Evolutionary conservation across 208 protist genomes (phyloP).

Genomic region (Trypanosoma rangeli): DNA sequence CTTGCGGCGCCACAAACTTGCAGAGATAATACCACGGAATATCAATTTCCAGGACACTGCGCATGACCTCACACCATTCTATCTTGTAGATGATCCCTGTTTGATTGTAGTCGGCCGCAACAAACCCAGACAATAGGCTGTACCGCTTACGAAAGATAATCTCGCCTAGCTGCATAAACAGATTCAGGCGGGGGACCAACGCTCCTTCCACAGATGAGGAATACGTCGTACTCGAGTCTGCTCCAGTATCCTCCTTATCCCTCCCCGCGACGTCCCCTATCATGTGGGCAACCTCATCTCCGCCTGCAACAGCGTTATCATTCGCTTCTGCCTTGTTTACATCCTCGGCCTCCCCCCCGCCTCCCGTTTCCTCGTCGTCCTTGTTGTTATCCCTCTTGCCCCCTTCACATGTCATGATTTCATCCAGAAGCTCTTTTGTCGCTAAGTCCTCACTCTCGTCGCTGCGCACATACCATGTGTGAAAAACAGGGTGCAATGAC

Average conservation of each 20-base stretch:
- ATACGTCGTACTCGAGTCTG: not conserved
- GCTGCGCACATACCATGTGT: conserved; percentile 64
- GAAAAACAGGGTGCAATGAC: conserved; percentile 59
- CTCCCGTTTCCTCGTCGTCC: not conserved
- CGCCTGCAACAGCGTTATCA: not conserved
- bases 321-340: not conserved
- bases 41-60: conserved; percentile 64
- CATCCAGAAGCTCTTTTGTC: not conserved
- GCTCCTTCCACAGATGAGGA: not conserved
- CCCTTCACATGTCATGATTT: not conserved
- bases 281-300: not conserved
- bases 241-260: not conserved
- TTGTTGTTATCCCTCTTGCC: not conserved
- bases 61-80: conserved; percentile 81
- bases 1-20: conserved; percentile 57
- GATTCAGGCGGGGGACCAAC: conserved; percentile 7
- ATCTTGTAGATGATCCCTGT: conserved; percentile 81
- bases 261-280: not conserved
- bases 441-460: not conserved
- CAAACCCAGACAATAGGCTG: conserved; percentile 74
- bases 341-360: not conserved
- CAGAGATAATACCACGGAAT: conserved; percentile 88
- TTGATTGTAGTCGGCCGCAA: conserved; percentile 59
- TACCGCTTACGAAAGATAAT: conserved; percentile 76
- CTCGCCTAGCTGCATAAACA: conserved; percentile 46